A percentile compares a stretch with the other conserved stretches of the same genome.
These are phyloP conservation scores for Aspergillus biplanus DNA, from an alignment of 495 filamentous ascomycete species.

Conservation along the genomic window DNA sequence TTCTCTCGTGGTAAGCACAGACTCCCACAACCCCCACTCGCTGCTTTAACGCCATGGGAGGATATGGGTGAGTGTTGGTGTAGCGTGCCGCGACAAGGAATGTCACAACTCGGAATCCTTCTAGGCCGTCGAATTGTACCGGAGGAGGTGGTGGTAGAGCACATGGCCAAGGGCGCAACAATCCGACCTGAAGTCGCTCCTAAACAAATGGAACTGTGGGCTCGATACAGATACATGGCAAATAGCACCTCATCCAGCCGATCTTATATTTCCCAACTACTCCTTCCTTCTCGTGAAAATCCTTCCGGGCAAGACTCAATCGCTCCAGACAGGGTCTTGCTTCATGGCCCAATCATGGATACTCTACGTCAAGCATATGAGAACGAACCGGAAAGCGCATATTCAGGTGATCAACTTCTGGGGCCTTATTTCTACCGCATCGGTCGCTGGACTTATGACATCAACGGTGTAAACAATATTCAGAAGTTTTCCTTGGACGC, in stretches of 20 bases:
- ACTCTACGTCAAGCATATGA: conserved; percentile 34
- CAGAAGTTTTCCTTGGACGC: conserved; percentile 43
- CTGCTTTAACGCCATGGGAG: conserved; percentile 45
- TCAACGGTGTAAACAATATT: conserved; percentile 32
- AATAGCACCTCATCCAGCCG: background rate
- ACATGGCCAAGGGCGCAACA: conserved; percentile 42
- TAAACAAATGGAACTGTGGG: conserved; percentile 53
- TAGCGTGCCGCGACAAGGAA: conserved; percentile 37
- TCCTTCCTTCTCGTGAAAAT: conserved; percentile 14
- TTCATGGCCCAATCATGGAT: conserved; percentile 39
- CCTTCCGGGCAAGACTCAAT: conserved; percentile 14
- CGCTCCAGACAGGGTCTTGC: conserved; percentile 21
- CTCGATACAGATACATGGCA: conserved; percentile 31
- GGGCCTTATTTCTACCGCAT: conserved; percentile 48
- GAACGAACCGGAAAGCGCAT: conserved; percentile 31
- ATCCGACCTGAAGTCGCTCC: conserved; percentile 43
- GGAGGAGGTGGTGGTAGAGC: conserved; percentile 53
- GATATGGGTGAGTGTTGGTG: conserved; percentile 57
- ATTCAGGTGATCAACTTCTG: conserved; percentile 39
- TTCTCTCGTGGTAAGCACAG: conserved; percentile 1
- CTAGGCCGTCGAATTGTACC: conserved; percentile 44
- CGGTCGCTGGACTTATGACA: conserved; percentile 48
- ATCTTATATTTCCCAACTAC: conserved; percentile 2
- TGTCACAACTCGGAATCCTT: conserved; percentile 43
- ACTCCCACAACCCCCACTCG: conserved; percentile 28